These are phyloP conservation scores for Fusarium humuli DNA, from an alignment of 2,329 filamentous ascomycete species.

Conservation along the genomic window DNA sequence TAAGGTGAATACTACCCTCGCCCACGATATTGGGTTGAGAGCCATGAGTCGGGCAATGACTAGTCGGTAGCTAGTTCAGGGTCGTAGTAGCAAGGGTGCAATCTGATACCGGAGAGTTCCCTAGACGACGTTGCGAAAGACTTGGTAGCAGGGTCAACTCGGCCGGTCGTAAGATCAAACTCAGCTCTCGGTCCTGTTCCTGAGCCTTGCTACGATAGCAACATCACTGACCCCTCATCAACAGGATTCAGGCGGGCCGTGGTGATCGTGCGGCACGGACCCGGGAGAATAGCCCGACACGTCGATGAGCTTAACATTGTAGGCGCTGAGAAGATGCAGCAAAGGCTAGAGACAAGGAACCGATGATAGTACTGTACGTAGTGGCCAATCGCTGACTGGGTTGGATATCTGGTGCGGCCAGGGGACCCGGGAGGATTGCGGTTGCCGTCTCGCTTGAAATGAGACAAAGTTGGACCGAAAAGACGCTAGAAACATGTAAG, in stretches of 20 bases:
- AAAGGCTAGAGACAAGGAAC: conserved; percentile 9
- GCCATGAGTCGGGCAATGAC: not conserved
- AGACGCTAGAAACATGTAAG: conserved; percentile 5
- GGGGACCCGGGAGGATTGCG: conserved; percentile 2
- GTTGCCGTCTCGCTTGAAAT: conserved; percentile 13
- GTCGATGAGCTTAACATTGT: not conserved
- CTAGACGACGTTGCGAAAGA: not conserved
- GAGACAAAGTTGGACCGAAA: conserved; percentile 8
- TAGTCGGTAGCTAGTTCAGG: not conserved
- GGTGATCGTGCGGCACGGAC: conserved; percentile 31
- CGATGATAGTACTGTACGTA: not conserved
- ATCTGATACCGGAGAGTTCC: not conserved
- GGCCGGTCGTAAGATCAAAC: not conserved
- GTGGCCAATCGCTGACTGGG: conserved; percentile 18
- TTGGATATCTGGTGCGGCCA: conserved; percentile 7
- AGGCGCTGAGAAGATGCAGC: not conserved
- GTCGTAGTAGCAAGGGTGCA: not conserved
- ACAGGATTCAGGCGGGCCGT: conserved; percentile 38
- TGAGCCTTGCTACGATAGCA: conserved; percentile 10
- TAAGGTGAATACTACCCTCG: not conserved
- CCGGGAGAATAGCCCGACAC: conserved; percentile 4
- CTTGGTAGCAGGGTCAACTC: not conserved
- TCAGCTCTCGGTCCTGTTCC: not conserved
- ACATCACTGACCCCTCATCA: not conserved
- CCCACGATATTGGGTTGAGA: not conserved